phyloP scores from a whole-genome alignment of 176 grass and related monocot species.

The Triticum timopheevii region DNA sequence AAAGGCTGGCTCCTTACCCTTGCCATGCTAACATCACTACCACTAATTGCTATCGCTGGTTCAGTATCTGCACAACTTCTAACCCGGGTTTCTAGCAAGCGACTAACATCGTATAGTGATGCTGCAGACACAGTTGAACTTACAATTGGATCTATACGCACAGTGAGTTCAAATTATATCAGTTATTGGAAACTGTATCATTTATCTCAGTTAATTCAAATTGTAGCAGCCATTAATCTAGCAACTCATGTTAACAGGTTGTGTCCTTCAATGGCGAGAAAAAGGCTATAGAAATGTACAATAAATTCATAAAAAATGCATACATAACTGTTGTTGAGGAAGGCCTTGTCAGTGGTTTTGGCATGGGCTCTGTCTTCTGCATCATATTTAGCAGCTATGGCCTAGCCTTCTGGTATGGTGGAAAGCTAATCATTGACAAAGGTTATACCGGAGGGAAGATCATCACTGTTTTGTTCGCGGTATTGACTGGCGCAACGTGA shows the following conservation, averaged over 20 bases:
- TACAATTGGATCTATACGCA: conserved; percentile 77
- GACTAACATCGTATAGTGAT: conserved; percentile 64
- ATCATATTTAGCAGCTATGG: conserved; percentile 67
- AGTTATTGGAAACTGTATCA: conserved; percentile 1
- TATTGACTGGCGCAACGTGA: conserved; percentile 61
- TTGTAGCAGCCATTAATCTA: neutral
- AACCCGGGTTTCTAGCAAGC: conserved; percentile 50
- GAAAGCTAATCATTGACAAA: conserved; percentile 54
- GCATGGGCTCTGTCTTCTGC: conserved; percentile 53
- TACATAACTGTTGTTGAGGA: conserved; percentile 51
- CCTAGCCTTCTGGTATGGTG: conserved; percentile 71
- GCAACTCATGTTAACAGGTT: conserved; percentile 45
- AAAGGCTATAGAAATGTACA: conserved; percentile 53
- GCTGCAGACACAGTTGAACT: conserved; percentile 78
- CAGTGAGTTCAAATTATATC: conserved; percentile 51
- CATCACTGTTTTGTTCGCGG: conserved; percentile 53
- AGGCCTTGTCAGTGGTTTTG: conserved; percentile 56
- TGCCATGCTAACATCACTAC: conserved; percentile 70
- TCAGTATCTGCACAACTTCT: conserved; percentile 43
- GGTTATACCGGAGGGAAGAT: conserved; percentile 60
- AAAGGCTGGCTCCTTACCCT: conserved; percentile 76
- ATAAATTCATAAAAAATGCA: conserved; percentile 52
- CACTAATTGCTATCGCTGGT: conserved; percentile 42
- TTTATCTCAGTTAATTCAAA: neutral
- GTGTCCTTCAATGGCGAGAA: conserved; percentile 70